Conservation (phyloP, 73 alveolate species). For the Tetrahymena elliotti region DNA sequence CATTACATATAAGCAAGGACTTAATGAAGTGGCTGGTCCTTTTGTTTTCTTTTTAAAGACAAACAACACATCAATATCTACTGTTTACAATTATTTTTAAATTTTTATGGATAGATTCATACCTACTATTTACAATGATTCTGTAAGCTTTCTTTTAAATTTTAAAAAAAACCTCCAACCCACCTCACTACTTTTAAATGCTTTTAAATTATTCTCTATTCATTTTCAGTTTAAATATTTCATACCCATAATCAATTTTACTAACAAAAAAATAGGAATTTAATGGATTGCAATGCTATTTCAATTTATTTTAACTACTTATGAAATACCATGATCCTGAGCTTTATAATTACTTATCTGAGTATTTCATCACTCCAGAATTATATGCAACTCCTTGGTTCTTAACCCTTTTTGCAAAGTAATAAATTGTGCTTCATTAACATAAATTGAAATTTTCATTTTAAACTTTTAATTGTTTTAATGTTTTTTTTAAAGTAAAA, state of each 20-base stretch:
- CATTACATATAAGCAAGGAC: slow-evolving; percentile 66
- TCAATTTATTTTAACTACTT: slow-evolving; percentile 26
- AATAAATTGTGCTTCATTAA: slow-evolving; percentile 5
- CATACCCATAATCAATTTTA: too few species aligned
- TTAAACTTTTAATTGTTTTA: too few species aligned
- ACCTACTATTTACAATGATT: slow-evolving; percentile 11
- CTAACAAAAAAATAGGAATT: slow-evolving; percentile 29
- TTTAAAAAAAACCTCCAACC: background rate
- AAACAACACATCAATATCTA: background rate
- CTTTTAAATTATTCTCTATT: background rate
- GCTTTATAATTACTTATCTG: slow-evolving; percentile 35
- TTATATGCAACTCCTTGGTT: slow-evolving; percentile 78
- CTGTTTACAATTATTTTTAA: slow-evolving; percentile 6
- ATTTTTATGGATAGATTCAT: slow-evolving; percentile 8
- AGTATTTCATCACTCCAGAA: slow-evolving; percentile 59
- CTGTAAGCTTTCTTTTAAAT: background rate
- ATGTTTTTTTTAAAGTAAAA: slow-evolving; percentile 44
- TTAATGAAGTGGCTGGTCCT: slow-evolving; percentile 66
- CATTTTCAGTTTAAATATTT: slow-evolving; percentile 14
- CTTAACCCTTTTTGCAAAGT: slow-evolving; percentile 58
- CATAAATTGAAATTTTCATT: background rate
- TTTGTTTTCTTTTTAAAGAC: slow-evolving; percentile 36
- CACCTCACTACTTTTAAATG: background rate
- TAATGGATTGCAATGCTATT: slow-evolving; percentile 32
- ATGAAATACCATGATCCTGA: slow-evolving; percentile 58